phyloP scores from a whole-genome alignment of 2,329 filamentous ascomycete genomes.

The Pezicula carpinea region DNA sequence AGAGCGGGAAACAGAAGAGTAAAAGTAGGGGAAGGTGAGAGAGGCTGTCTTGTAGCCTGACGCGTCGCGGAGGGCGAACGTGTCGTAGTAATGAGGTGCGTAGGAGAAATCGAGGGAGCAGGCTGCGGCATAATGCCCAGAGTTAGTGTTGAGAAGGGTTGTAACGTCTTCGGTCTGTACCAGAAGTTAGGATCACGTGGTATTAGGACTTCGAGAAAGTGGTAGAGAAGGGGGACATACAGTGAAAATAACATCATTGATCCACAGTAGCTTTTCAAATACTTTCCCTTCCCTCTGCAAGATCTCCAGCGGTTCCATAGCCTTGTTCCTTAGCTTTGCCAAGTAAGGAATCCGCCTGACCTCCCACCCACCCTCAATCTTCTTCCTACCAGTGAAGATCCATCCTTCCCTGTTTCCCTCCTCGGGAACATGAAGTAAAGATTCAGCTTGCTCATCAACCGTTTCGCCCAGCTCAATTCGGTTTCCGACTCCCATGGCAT shows the following conservation, averaged over 20 bases:
- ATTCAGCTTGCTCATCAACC: conserved; percentile 52
- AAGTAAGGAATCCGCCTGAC: conserved; percentile 65
- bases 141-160: conserved; percentile 49
- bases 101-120: conserved; percentile 57
- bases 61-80: conserved; percentile 54
- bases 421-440: neutral
- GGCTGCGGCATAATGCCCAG: conserved; percentile 53
- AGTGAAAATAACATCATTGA: conserved; percentile 59
- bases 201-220: too few species aligned
- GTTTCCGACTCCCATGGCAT: conserved; percentile 43
- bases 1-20: conserved; percentile 42
- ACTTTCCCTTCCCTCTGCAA: conserved; percentile 19
- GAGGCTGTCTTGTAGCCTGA: conserved; percentile 46
- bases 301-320: conserved; percentile 37
- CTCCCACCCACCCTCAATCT: conserved; percentile 34
- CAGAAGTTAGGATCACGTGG: neutral
- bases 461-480: conserved; percentile 51
- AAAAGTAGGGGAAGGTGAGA: conserved; percentile 57
- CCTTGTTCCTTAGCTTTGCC: conserved; percentile 57
- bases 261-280: conserved; percentile 53
- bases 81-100: conserved; percentile 54
- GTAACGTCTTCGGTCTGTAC: conserved; percentile 49
- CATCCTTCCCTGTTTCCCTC: conserved; percentile 44
- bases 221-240: conserved; percentile 29
- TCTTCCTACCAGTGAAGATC: conserved; percentile 52